These are phyloP conservation scores for Xylaria scruposa DNA, from an alignment of 495 filamentous ascomycete species.

Conservation along the genomic window DNA sequence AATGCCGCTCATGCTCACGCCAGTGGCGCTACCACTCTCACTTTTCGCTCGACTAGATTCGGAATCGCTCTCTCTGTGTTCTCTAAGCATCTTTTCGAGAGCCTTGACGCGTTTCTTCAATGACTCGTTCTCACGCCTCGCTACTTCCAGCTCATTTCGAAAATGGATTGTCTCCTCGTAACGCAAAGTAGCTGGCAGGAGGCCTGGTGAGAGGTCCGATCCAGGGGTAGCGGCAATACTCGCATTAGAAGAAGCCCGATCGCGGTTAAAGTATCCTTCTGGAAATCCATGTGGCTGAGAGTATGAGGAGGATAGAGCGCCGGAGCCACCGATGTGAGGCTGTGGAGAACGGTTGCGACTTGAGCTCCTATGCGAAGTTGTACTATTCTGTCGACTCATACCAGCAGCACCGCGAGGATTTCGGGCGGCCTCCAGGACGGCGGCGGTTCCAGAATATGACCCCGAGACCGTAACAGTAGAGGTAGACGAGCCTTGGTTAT, in stretches of 20 bases:
- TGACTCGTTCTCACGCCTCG: conserved; percentile 81
- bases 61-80: conserved; percentile 52
- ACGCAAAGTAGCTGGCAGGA: conserved; percentile 60
- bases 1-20: conserved; percentile 39
- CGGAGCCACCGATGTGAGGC: conserved; percentile 31
- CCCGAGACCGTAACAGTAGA: conserved; percentile 34
- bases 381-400: conserved; percentile 54
- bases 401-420: conserved; percentile 40
- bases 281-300: conserved; percentile 33
- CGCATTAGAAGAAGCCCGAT: conserved; percentile 33
- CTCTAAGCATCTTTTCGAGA: conserved; percentile 64
- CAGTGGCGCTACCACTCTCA: conserved; percentile 41
- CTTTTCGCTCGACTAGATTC: conserved; percentile 51
- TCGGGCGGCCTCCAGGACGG: conserved; percentile 41
- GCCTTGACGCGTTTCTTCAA: conserved; percentile 76
- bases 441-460: conserved; percentile 36
- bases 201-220: conserved; percentile 51
- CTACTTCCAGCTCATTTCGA: conserved; percentile 71
- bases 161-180: conserved; percentile 77
- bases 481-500: conserved; percentile 36
- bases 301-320: conserved; percentile 36
- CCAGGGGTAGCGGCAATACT: conserved; percentile 44
- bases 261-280: conserved; percentile 43
- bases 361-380: conserved; percentile 47
- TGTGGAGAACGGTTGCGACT: conserved; percentile 52